Evolutionary conservation across 768 basidiomycete species (phyloP).

Genomic region (Pleurotus sapidus): DNA sequence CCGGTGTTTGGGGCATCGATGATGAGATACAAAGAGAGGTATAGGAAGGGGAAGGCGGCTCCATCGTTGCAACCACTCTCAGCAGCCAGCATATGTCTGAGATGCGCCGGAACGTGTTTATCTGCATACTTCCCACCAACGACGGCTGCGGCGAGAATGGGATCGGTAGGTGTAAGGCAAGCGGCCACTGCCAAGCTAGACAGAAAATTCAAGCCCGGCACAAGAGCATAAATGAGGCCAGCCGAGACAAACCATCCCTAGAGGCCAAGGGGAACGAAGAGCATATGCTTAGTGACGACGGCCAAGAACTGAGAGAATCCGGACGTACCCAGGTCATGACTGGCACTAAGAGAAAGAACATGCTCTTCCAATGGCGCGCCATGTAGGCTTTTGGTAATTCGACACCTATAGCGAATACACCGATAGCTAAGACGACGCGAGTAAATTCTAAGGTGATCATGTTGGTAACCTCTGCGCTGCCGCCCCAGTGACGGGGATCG

Average conservation of each 20-base stretch:
- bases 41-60: constrained; percentile 94
- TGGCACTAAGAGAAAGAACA: constrained; percentile 80
- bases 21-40: constrained; percentile 83
- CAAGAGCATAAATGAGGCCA: constrained; percentile 85
- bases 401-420: constrained; percentile 97
- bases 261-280: constrained; percentile 10
- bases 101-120: constrained; percentile 90
- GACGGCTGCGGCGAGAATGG: constrained; percentile 89
- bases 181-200: constrained; percentile 89
- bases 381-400: constrained; percentile 97
- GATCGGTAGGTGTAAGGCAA: constrained; percentile 92
- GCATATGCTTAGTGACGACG: constrained; percentile 7
- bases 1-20: constrained; percentile 58
- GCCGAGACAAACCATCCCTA: constrained; percentile 96
- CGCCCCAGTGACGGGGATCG: constrained; percentile 77
- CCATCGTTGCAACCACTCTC: constrained; percentile 97
- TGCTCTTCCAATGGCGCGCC: constrained; percentile 86
- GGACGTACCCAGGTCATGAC: constrained; percentile 80
- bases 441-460: constrained; percentile 88
- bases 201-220: constrained; percentile 88
- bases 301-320: not conserved
- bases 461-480: constrained; percentile 50
- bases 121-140: constrained; percentile 97
- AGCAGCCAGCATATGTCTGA: constrained; percentile 60
- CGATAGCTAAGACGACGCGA: constrained; percentile 90